Evolutionary conservation across 2,329 filamentous ascomycete species (phyloP).

Genomic region (Aspergillus pseudoviridinutans): DNA sequence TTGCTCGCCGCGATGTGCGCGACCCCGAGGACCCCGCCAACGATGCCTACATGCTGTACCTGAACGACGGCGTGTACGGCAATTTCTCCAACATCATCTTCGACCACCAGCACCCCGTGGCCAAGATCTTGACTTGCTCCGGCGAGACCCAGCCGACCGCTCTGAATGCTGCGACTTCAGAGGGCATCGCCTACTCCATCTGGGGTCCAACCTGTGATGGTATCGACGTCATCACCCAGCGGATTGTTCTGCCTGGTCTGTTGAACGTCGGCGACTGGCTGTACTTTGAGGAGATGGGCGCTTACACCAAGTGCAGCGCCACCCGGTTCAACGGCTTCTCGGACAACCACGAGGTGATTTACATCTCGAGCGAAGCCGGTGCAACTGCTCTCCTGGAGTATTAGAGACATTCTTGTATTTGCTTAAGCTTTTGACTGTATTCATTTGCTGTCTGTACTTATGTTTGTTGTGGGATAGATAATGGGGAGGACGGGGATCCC

Average conservation of each 20-base stretch:
- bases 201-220: constrained; percentile 98
- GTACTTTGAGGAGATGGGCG: constrained; percentile 98
- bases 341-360: constrained; percentile 86
- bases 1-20: constrained; percentile 84
- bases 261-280: constrained; percentile 95
- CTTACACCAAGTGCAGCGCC: constrained; percentile 96
- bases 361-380: constrained; percentile 89
- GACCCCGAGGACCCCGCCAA: constrained; percentile 52
- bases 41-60: constrained; percentile 85
- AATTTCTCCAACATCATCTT: constrained; percentile 99
- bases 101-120: constrained; percentile 88
- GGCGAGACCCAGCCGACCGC: constrained; percentile 56
- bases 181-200: constrained; percentile 79
- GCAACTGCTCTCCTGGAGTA: constrained; percentile 67
- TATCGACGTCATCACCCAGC: constrained; percentile 88
- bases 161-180: constrained; percentile 35
- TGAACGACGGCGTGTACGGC: constrained; percentile 96
- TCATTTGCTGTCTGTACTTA: constrained; percentile 1
- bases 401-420: constrained; percentile 13
- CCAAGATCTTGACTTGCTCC: constrained; percentile 70
- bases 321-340: constrained; percentile 97
- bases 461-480: constrained; percentile 5
- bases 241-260: constrained; percentile 69
- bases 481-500: not conserved
- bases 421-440: not conserved